Percentiles rank a stretch among this genome's conserved stretches.
phyloP scores from a whole-genome alignment of 2,329 filamentous ascomycete species.

The Teratosphaeria viscida region DNA sequence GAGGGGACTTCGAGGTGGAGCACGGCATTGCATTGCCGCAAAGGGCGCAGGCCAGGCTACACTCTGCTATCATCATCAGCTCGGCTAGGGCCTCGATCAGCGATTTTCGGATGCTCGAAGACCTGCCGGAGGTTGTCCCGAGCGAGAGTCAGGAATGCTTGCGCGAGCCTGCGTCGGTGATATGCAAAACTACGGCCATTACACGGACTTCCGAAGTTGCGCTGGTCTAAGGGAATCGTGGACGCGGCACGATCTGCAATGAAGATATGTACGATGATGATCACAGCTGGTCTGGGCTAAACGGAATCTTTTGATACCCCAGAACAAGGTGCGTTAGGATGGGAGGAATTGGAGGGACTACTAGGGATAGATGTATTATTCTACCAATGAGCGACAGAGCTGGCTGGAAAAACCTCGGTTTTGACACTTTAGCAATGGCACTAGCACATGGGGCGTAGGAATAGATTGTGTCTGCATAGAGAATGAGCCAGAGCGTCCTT shows the following conservation, averaged over 20 bases:
- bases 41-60: not conserved
- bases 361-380: too few relatives aligned
- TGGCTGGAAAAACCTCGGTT: too few relatives aligned
- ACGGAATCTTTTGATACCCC: not conserved
- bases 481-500: too few relatives aligned
- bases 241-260: not conserved
- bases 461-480: too few relatives aligned
- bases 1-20: not conserved
- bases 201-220: not conserved
- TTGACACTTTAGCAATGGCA: too few relatives aligned
- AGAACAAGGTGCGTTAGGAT: not conserved
- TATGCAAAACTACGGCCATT: not conserved
- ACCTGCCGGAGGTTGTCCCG: not conserved
- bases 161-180: not conserved
- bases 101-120: not conserved
- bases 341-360: not conserved
- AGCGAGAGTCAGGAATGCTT: not conserved
- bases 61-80: not conserved
- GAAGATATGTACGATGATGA: not conserved
- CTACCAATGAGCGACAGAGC: too few relatives aligned
- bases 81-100: not conserved
- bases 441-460: too few relatives aligned
- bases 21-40: not conserved
- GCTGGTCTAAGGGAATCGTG: not conserved
- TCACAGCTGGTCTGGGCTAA: not conserved